Conservation (phyloP, 2,329 filamentous ascomycete genomes). For the Calcarisporium arbuscula region DNA sequence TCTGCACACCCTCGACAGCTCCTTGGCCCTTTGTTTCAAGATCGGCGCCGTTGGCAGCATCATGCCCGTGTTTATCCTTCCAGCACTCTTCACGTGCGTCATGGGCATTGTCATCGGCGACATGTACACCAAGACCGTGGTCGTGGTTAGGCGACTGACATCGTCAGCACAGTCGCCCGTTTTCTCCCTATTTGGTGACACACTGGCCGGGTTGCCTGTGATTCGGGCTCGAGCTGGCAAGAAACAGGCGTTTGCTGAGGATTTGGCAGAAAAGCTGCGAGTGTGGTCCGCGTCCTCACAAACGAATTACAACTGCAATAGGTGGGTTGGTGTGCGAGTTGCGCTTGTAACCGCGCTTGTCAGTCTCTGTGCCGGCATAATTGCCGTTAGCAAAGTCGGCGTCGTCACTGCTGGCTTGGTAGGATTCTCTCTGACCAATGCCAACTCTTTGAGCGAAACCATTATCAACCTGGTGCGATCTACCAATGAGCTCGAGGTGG, state of each 20-base stretch:
- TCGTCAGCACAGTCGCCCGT: constrained; percentile 46
- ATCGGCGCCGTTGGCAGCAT: constrained; percentile 42
- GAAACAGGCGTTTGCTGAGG: constrained; percentile 38
- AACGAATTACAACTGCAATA: constrained; percentile 48
- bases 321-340: constrained; percentile 50
- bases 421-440: constrained; percentile 50
- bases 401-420: constrained; percentile 45
- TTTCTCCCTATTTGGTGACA: constrained; percentile 51
- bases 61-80: constrained; percentile 45
- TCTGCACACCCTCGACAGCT: constrained; percentile 33
- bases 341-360: constrained; percentile 49
- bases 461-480: constrained; percentile 45
- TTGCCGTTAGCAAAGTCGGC: constrained; percentile 42
- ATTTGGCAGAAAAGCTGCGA: constrained; percentile 44
- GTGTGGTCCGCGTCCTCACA: constrained; percentile 40
- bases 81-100: constrained; percentile 37
- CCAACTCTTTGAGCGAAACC: constrained; percentile 45
- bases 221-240: constrained; percentile 46
- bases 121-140: constrained; percentile 43
- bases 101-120: constrained; percentile 41
- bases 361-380: constrained; percentile 43
- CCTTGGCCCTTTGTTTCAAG: constrained; percentile 37
- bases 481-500: constrained; percentile 51
- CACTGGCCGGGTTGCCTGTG: constrained; percentile 41
- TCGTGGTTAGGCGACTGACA: constrained; percentile 38